Percentiles rank a stretch among this genome's conserved stretches.
phyloP scores from a whole-genome alignment of 257 asterid genomes.

The Anisodus acutangulus region DNA sequence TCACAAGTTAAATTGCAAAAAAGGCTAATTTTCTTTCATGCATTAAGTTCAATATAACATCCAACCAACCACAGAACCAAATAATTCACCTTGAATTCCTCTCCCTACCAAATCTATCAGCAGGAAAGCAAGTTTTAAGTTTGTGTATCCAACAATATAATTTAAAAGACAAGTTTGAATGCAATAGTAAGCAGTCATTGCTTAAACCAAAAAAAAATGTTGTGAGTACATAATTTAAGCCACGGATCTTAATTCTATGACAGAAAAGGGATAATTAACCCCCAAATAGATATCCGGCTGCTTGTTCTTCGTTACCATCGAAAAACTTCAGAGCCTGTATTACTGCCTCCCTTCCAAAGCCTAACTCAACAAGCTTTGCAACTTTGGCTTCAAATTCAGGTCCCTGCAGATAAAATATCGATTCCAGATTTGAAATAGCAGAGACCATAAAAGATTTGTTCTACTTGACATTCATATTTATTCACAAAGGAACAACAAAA shows the following conservation, averaged over 20 bases:
- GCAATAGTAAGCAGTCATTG: not conserved
- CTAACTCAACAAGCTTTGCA: slow-evolving; percentile 83
- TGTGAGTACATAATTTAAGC: no score
- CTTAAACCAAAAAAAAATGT: not conserved
- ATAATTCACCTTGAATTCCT: not conserved
- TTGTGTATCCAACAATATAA: slow-evolving; percentile 7
- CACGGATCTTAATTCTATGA: not conserved
- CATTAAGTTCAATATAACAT: not conserved
- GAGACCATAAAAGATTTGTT: not conserved
- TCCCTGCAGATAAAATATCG: slow-evolving; percentile 50
- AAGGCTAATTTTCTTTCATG: not conserved
- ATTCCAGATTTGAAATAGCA: not conserved
- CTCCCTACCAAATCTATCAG: not conserved
- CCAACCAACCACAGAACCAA: slow-evolving; percentile 9
- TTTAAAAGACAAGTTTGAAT: not conserved
- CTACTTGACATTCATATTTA: not conserved
- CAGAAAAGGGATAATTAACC: slow-evolving; percentile 49
- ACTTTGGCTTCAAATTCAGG: slow-evolving; percentile 88
- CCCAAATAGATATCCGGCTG: slow-evolving; percentile 90
- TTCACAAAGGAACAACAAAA: not conserved
- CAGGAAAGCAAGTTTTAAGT: not conserved
- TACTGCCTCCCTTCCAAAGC: slow-evolving; percentile 89
- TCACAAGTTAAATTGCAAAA: not conserved
- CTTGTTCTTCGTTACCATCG: slow-evolving; percentile 91
- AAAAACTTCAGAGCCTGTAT: slow-evolving; percentile 81